Evolutionary conservation across 768 basidiomycete genomes (phyloP).

Genomic region (Fomitopsis pulvina): DNA sequence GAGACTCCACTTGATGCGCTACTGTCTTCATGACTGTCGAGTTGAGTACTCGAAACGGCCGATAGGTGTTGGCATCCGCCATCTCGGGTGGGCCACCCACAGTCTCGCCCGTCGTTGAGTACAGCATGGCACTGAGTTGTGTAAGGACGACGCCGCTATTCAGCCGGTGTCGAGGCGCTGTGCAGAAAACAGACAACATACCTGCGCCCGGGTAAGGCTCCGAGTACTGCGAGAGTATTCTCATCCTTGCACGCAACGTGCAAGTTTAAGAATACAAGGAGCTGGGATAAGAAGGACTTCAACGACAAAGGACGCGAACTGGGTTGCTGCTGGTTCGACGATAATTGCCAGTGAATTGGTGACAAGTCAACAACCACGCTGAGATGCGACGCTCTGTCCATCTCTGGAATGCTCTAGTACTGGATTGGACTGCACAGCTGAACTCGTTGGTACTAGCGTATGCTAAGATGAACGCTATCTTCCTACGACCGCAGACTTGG

Average conservation of each 20-base stretch:
- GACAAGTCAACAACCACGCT: conserved; percentile 84
- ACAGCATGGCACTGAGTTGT: conserved; percentile 61
- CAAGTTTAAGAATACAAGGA: conserved; percentile 88
- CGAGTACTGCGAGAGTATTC: conserved; percentile 90
- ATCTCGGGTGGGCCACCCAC: conserved; percentile 28
- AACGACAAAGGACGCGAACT: conserved; percentile 55
- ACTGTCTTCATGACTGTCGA: conserved; percentile 57
- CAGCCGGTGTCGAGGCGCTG: background rate
- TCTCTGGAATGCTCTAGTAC: conserved; percentile 8
- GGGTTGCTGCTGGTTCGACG: conserved; percentile 34
- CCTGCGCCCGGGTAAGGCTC: conserved; percentile 82
- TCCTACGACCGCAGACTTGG: too few relatives aligned
- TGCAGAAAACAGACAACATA: too few relatives aligned
- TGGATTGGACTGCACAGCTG: background rate
- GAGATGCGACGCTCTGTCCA: conserved; percentile 57
- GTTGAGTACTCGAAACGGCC: conserved; percentile 77
- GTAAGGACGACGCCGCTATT: background rate
- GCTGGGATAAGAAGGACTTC: conserved; percentile 69
- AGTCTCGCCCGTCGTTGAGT: conserved; percentile 55
- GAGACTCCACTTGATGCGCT: conserved; percentile 49
- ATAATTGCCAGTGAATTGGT: conserved; percentile 80
- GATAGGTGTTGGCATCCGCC: conserved; percentile 75
- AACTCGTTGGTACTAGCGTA: too few relatives aligned
- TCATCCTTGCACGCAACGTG: conserved; percentile 89
- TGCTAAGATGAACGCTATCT: too few relatives aligned